Conservation (phyloP, 1,139 yeast species). For the Ogataea hybrid region DNA sequence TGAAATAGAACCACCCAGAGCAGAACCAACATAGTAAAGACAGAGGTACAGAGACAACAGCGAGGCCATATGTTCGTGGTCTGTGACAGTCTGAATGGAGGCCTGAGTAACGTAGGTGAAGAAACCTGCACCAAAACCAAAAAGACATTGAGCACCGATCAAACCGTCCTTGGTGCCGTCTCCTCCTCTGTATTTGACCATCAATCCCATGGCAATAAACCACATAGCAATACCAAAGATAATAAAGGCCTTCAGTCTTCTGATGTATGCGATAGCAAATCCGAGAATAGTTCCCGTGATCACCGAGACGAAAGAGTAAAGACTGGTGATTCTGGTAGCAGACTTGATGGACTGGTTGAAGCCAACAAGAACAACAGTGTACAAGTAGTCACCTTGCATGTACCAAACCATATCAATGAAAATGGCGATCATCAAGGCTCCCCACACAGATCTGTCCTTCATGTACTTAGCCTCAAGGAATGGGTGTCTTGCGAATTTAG, state of each 20-base stretch:
- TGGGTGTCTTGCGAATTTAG: constrained; percentile 50
- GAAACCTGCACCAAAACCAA: constrained; percentile 74
- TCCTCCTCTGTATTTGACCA: constrained; percentile 52
- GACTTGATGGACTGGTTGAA: constrained; percentile 55
- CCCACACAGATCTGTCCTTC: constrained; percentile 67
- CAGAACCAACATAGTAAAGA: constrained; percentile 58
- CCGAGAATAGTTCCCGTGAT: constrained; percentile 63
- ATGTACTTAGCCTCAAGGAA: constrained; percentile 54
- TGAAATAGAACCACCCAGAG: constrained; percentile 51
- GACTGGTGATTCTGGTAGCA: constrained; percentile 63
- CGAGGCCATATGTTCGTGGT: constrained; percentile 65
- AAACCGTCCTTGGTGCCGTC: constrained; percentile 50
- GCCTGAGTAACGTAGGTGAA: constrained; percentile 68
- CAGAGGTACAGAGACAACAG: constrained; percentile 57
- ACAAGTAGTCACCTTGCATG: constrained; percentile 69
- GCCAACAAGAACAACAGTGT: constrained; percentile 61
- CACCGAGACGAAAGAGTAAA: constrained; percentile 66
- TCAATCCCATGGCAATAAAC: constrained; percentile 57
- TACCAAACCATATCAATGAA: constrained; percentile 58
- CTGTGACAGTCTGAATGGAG: constrained; percentile 59
- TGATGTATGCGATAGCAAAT: constrained; percentile 46
- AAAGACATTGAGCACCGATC: constrained; percentile 61
- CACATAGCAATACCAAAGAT: constrained; percentile 54
- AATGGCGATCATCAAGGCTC: constrained; percentile 54
- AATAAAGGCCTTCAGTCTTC: constrained; percentile 60